A percentile compares a stretch with the other conserved stretches of the same genome.
These are phyloP conservation scores for Avicennia marina DNA, from an alignment of 257 asterid genomes.

Conservation along the genomic window DNA sequence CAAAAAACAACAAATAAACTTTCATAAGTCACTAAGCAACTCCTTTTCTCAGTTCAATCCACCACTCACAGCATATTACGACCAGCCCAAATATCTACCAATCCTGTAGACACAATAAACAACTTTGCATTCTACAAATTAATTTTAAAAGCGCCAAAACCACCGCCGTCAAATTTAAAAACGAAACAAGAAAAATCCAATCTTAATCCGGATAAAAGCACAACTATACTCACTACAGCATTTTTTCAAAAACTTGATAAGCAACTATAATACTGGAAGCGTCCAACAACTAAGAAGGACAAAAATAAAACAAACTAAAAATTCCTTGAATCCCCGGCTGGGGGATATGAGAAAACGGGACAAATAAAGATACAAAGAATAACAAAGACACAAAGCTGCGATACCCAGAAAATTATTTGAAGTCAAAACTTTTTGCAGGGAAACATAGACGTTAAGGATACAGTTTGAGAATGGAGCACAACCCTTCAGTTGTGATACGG, in stretches of 20 bases:
- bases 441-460: neutral
- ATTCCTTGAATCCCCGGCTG: neutral
- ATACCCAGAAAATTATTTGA: constrained; percentile 7
- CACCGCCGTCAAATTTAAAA: too few relatives aligned
- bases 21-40: neutral
- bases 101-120: neutral
- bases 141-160: too few relatives aligned
- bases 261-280: constrained; percentile 7
- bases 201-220: neutral
- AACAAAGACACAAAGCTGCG: neutral
- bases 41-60: constrained; percentile 1
- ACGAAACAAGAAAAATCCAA: constrained; percentile 7
- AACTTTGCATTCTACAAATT: neutral
- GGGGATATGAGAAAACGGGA: too few relatives aligned
- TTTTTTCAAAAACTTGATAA: constrained; percentile 23
- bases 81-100: too few relatives aligned
- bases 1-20: too few relatives aligned
- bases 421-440: neutral
- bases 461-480: neutral
- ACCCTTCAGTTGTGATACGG: neutral
- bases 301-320: neutral
- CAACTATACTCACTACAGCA: constrained; percentile 11
- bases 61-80: too few relatives aligned
- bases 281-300: neutral
- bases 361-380: too few relatives aligned